Percentiles rank a stretch among this genome's conserved stretches.
phyloP scores from a whole-genome alignment of 2,329 filamentous ascomycete species.

The Aureobasidium sp. region DNA sequence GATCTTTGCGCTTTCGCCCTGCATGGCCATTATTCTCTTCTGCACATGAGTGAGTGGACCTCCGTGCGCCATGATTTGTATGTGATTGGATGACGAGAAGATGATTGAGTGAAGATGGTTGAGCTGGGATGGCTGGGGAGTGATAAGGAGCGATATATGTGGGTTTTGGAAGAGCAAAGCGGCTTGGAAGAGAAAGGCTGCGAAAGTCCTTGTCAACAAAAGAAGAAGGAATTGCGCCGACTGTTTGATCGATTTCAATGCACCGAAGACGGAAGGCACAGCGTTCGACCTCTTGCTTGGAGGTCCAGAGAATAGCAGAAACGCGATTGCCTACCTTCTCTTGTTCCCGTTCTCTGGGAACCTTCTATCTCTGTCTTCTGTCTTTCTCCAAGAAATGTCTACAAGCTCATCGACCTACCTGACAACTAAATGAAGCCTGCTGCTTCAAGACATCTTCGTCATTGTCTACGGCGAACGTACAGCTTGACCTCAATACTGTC shows the following conservation, averaged over 20 bases:
- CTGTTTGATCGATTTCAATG: background rate
- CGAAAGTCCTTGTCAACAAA: background rate
- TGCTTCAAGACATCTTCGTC: background rate
- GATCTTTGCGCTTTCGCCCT: background rate
- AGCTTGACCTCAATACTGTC: background rate
- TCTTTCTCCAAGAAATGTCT: background rate
- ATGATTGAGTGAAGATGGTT: background rate
- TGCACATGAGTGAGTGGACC: background rate
- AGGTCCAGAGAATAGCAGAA: background rate
- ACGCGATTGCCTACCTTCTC: background rate
- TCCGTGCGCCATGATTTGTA: background rate
- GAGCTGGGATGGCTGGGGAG: background rate
- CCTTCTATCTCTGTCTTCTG: background rate
- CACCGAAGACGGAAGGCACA: background rate
- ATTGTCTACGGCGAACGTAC: background rate
- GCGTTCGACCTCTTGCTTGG: background rate
- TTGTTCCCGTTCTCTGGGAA: background rate
- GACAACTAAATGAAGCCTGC: background rate
- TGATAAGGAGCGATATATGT: background rate
- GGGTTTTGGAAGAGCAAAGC: background rate
- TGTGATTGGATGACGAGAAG: background rate
- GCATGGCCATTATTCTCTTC: background rate
- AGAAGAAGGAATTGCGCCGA: background rate
- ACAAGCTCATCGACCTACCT: too few species aligned
- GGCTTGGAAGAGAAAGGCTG: background rate